These are phyloP conservation scores for Volutella citrinella DNA, from an alignment of 2,329 filamentous ascomycete genomes.

Conservation along the genomic window DNA sequence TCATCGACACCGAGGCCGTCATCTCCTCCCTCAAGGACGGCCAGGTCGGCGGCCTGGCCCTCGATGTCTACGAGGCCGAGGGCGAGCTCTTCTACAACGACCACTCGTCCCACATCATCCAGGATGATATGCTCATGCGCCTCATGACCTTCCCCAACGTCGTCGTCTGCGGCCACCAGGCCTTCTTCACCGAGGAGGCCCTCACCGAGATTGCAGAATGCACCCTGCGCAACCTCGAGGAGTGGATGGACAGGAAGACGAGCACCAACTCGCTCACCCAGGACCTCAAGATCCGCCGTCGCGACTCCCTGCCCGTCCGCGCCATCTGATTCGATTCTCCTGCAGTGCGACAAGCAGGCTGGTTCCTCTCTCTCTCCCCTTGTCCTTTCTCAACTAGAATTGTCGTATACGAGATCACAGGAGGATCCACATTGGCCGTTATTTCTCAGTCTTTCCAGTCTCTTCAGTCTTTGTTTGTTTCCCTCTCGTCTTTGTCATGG, in stretches of 20 bases:
- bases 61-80: constrained; percentile 69
- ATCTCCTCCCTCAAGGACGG: constrained; percentile 58
- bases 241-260: constrained; percentile 34
- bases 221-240: constrained; percentile 55
- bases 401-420: constrained; percentile 6
- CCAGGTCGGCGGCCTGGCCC: constrained; percentile 59
- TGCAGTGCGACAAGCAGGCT: too few species aligned
- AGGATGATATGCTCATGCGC: constrained; percentile 64
- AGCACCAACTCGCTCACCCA: constrained; percentile 34
- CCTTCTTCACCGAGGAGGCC: constrained; percentile 66
- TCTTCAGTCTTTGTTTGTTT: too few species aligned
- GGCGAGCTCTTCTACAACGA: constrained; percentile 63
- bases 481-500: too few species aligned
- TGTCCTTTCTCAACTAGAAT: too few species aligned
- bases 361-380: too few species aligned
- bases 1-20: constrained; percentile 59
- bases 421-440: constrained; percentile 1
- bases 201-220: constrained; percentile 60
- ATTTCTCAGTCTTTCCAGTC: too few species aligned
- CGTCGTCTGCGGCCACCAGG: constrained; percentile 65
- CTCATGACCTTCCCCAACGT: constrained; percentile 68
- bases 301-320: constrained; percentile 30
- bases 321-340: constrained; percentile 22
- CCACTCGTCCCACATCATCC: constrained; percentile 61
- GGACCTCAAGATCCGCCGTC: constrained; percentile 21